Base-by-base conservation (phyloP, 2,329 filamentous ascomycete species). In the Fusarium abutilonis region DNA sequence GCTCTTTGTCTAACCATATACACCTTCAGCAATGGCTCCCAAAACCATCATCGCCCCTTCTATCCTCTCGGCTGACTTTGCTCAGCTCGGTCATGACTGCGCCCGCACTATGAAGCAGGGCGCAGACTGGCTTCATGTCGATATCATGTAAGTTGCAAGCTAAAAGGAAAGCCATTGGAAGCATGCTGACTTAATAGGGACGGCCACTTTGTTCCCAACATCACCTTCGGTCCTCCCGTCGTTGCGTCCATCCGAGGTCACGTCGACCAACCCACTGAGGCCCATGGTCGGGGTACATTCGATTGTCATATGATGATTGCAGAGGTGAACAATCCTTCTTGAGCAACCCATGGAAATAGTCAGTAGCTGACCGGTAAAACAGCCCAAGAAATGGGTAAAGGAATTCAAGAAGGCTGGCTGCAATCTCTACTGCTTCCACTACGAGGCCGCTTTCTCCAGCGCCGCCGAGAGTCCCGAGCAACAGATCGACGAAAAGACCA, bases 291-390 rank as follows among this genome's bases (percentile, higher is more conserved):
- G 70, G 95, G 95, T 61, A 98, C 94, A 13, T 99, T 99, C 76
- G 95, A 99, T 79, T 99, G 95, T 84, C 95, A 99, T 79, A 98
- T 99, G 95, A 99, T 99, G 95, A 96, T 99, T 74, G 88, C 92
- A 72, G 94, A 99, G 89, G 92, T 94, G 83, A 69, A 78, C 49
- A 10, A 41, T 35, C 28, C 50, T 29, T 23, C 7, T 13, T 50
- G 21, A 35, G 26, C 26, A 50, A 26, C 15, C 34, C 29, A 26
- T 13, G 6, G 15, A n/a, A 26, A 9, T 1, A 15, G 10, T 9
- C 13, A 23, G 14, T 32, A 49, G 56, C 58, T 71, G 48, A 71
- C 28, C 17, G 17, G 23, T 8, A 44, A 14, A 5, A 66, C 68
- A 95, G 93, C 95, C 95, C 68, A 96, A 98, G 83, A 93, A 93